Conservation (phyloP, 306 rosid species). For the Ochetophila trinervis region DNA sequence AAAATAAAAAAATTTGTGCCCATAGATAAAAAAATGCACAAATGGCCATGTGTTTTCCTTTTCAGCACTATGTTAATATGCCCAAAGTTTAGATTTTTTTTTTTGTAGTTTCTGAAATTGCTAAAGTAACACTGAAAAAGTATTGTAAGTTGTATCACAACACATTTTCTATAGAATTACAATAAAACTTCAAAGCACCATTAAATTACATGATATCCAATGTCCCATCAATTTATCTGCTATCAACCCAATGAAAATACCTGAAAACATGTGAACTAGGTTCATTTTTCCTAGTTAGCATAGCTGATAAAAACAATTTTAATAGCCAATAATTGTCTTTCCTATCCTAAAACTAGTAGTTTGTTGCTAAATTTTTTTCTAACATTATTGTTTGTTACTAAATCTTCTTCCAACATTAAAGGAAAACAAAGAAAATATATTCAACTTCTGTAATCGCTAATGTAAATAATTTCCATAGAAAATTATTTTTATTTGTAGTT, state of each 20-base stretch:
- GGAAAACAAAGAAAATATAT: no score
- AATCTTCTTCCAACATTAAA: no score
- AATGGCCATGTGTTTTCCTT: background rate
- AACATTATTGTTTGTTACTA: no score
- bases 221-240: background rate
- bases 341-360: background rate
- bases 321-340: no score
- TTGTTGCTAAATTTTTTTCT: no score
- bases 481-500: no score
- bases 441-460: no score
- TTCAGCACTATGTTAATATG: background rate
- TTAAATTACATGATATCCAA: background rate
- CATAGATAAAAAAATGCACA: background rate
- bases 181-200: background rate
- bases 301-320: no score
- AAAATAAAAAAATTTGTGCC: no score
- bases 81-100: background rate
- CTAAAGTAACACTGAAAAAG: background rate
- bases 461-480: no score
- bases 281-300: background rate
- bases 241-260: background rate
- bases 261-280: background rate
- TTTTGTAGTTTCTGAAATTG: background rate
- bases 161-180: background rate
- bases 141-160: background rate